Conservation (phyloP, 768 basidiomycete genomes). For the Rubroboletus satanas region DNA sequence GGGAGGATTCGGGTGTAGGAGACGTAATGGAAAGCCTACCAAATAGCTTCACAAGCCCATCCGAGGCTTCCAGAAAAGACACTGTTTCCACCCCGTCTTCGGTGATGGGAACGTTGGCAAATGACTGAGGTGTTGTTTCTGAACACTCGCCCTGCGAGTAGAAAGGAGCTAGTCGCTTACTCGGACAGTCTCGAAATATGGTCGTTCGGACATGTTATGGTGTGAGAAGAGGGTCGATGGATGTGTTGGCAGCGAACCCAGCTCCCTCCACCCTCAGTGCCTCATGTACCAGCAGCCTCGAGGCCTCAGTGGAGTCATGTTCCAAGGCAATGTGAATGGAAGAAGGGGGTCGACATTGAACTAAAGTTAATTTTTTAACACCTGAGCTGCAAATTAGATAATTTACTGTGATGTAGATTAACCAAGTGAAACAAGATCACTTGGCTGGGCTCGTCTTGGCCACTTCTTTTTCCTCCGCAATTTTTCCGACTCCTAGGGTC, state of each 20-base stretch:
- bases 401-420: constrained; percentile 19
- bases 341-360: constrained; percentile 7
- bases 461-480: constrained; percentile 3
- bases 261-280: constrained; percentile 11
- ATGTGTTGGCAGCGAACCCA: constrained; percentile 5
- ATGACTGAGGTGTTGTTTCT: constrained; percentile 54
- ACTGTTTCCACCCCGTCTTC: constrained; percentile 74
- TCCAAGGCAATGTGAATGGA: constrained; percentile 21
- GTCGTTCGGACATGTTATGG: constrained; percentile 33
- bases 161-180: constrained; percentile 33
- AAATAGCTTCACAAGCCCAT: constrained; percentile 75
- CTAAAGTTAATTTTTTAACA: constrained; percentile 11
- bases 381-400: constrained; percentile 24
- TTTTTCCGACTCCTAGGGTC: not conserved
- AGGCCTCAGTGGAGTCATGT: constrained; percentile 24
- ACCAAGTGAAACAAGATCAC: constrained; percentile 4
- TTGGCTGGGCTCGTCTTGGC: not conserved
- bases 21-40: constrained; percentile 42
- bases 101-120: constrained; percentile 77
- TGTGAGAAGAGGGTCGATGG: constrained; percentile 5
- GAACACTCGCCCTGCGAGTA: not conserved
- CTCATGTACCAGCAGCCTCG: constrained; percentile 27
- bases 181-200: constrained; percentile 68
- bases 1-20: constrained; percentile 7
- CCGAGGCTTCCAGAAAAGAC: constrained; percentile 82